These are phyloP conservation scores for Plantago elongata DNA, from an alignment of 257 asterid genomes.

Conservation along the genomic window DNA sequence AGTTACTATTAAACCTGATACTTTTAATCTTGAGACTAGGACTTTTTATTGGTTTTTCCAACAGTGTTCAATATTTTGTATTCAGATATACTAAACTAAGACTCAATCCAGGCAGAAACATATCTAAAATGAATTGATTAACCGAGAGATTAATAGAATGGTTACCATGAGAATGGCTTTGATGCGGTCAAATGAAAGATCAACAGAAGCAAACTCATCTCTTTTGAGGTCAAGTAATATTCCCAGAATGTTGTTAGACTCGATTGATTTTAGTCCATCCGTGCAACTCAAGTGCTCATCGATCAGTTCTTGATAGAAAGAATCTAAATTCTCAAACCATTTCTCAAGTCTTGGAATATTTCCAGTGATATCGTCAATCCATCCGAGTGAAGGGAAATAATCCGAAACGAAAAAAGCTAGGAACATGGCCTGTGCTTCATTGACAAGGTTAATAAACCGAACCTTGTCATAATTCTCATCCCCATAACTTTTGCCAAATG, in stretches of 20 bases:
- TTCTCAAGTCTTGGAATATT: neutral
- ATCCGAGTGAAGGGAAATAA: neutral
- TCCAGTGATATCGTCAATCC: neutral
- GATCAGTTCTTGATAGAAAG: neutral
- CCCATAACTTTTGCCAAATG: neutral
- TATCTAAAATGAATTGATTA: too few species aligned
- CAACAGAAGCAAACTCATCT: neutral
- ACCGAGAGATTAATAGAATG: too few species aligned
- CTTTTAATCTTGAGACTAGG: too few species aligned
- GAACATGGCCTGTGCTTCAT: neutral
- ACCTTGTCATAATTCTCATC: neutral
- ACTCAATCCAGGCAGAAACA: too few species aligned
- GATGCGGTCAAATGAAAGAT: neutral
- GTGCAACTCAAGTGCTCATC: neutral
- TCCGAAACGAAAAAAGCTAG: neutral
- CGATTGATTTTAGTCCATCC: neutral
- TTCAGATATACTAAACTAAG: too few species aligned
- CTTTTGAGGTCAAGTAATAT: neutral
- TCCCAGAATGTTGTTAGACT: neutral
- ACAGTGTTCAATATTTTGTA: too few species aligned
- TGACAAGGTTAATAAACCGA: neutral
- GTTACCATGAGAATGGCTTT: constrained; percentile 3
- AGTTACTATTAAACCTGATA: too few species aligned
- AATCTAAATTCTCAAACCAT: neutral
- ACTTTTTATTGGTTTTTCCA: too few species aligned